Percentiles rank a stretch among this genome's conserved stretches.
phyloP scores from a whole-genome alignment of 208 protist species.

The Trypanosoma conorhini region DNA sequence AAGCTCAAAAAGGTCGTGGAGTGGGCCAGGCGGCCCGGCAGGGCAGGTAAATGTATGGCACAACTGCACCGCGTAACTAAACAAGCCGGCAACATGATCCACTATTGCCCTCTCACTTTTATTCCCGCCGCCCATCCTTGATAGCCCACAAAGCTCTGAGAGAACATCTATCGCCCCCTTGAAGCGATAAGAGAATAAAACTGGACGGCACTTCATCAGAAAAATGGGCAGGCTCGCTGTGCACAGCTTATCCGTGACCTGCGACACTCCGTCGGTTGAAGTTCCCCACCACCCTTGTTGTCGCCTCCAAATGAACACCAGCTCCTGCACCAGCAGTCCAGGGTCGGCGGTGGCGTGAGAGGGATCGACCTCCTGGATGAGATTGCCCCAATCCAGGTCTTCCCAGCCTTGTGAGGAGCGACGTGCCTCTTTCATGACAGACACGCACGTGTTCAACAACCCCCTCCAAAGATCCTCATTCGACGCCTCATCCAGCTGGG shows the following conservation, averaged over 20 bases:
- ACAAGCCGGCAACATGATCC: background rate
- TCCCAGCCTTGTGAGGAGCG: slow-evolving; percentile 4
- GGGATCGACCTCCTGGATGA: slow-evolving; percentile 6
- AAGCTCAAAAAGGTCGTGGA: slow-evolving; percentile 12
- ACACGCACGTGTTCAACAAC: slow-evolving; percentile 4
- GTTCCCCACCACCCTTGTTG: slow-evolving; percentile 4
- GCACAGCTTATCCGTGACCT: background rate
- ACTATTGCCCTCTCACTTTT: slow-evolving; percentile 7
- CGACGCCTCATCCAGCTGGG: slow-evolving; percentile 9
- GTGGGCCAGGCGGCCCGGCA: background rate
- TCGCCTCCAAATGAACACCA: slow-evolving; percentile 19
- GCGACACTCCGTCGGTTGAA: background rate
- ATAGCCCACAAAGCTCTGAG: background rate
- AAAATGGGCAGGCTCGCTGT: slow-evolving; percentile 14
- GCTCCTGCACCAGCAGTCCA: background rate
- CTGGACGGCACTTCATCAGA: slow-evolving; percentile 10
- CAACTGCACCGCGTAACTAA: slow-evolving; percentile 12
- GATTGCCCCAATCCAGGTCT: slow-evolving; percentile 16
- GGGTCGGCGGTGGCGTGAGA: background rate
- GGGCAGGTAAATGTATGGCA: slow-evolving; percentile 17
- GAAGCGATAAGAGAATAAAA: slow-evolving; percentile 15
- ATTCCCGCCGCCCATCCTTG: background rate
- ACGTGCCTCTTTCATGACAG: slow-evolving; percentile 10
- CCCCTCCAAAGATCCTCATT: background rate
- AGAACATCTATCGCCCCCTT: background rate